Evolutionary conservation across 306 rosid species (phyloP), one percentile per base, ranked within the genome.

Genomic region (Chamaecrista fasciculata): DNA sequence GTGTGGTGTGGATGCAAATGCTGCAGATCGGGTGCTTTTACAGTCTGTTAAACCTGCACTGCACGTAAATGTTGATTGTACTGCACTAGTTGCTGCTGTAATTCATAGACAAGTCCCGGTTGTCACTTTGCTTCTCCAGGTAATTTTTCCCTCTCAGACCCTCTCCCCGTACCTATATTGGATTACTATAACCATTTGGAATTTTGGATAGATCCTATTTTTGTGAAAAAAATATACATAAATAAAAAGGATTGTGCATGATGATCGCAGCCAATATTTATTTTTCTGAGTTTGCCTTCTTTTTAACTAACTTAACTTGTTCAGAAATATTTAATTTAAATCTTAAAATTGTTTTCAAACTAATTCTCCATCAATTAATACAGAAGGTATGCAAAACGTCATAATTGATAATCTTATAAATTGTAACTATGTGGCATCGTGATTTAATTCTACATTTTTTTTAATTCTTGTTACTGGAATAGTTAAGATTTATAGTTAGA

Each of bases 21-120:
- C 89, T 3, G 75, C 78, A 4, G 87, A 80, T 37, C 84, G 98
- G 76, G 83, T 88, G 52, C 84, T 93, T 53, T 86, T 93, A 31
- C 97, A 79, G 84, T 93, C 98, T 67, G 78, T 89, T 50, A 90
- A 80, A 85, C 98, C 98, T 70, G 79, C 91, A 70, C 85, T 93
- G 15, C 91, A 93, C 82, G 75, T 88, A 63, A 93, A 90, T 83
- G 96, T 82, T 24, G 88, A 90, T 71, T 90, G 97, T 69, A 84
- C 88, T 43, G 91, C 91, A 47, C 94, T 90, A 6, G 87, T 85
- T 67, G 97, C 98, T 28, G 96, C 98, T 67, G 86, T 88, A 39
- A 86, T 88, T 86, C 87, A 91, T 43, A 85, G 98, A 80, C 96
- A 93, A 89, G 82, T 85, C 67, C 76, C 86, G 28, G 75, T 85